Percentiles rank a stretch among this genome's conserved stretches.
These are phyloP conservation scores for Zygnema circumcarinatum DNA, from an alignment of 139 green algal species.

Conservation along the genomic window DNA sequence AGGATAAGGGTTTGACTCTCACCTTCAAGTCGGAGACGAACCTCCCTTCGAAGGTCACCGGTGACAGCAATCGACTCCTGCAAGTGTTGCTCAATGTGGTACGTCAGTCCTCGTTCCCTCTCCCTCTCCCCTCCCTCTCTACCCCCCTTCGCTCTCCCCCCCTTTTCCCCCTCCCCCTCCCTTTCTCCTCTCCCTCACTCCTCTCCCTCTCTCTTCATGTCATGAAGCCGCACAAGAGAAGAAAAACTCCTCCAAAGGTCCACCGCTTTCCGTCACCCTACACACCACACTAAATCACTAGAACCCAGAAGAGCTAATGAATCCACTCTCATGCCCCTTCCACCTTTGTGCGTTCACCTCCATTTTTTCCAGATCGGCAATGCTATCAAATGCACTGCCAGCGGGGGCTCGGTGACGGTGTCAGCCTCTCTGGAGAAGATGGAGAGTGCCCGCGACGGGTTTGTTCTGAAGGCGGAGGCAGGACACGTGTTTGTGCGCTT, in stretches of 20 bases:
- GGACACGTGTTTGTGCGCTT: slow-evolving; percentile 41
- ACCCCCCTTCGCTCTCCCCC: neutral
- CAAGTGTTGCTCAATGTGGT: slow-evolving; percentile 59
- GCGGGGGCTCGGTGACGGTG: slow-evolving; percentile 23
- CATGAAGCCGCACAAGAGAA: too few relatives aligned
- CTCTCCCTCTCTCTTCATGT: neutral
- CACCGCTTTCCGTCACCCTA: too few relatives aligned
- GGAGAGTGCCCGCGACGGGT: slow-evolving; percentile 25
- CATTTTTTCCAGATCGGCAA: slow-evolving; percentile 17
- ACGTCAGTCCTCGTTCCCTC: neutral
- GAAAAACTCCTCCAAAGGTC: too few relatives aligned
- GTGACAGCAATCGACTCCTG: slow-evolving; percentile 40
- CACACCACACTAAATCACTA: too few relatives aligned
- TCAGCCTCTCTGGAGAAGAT: slow-evolving; percentile 37
- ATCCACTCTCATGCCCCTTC: neutral
- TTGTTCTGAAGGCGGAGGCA: slow-evolving; percentile 43
- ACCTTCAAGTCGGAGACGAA: slow-evolving; percentile 25
- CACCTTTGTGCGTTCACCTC: too few relatives aligned
- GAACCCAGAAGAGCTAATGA: too few relatives aligned
- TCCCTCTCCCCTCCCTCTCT: neutral
- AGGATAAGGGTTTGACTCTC: slow-evolving; percentile 33
- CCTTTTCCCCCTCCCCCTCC: neutral
- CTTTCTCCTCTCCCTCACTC: neutral
- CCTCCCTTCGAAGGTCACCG: slow-evolving; percentile 35
- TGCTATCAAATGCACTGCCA: slow-evolving; percentile 31